phyloP scores from a whole-genome alignment of 805 yeast genomes.

The Ogataea neopini region DNA sequence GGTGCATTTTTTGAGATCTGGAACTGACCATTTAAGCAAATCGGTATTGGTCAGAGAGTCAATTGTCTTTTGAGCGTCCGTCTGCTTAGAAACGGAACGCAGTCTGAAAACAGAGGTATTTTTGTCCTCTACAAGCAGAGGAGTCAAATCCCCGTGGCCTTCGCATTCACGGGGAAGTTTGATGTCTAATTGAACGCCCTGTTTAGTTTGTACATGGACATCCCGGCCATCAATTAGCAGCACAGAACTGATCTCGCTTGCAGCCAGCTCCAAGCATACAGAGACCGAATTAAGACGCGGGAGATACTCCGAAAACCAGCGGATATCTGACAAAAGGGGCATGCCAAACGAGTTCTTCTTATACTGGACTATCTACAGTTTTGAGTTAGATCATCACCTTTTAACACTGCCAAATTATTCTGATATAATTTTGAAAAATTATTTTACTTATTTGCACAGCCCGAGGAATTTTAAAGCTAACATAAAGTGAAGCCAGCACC shows the following conservation, averaged over 20 bases:
- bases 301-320: conserved; percentile 16
- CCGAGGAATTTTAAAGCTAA: neutral
- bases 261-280: conserved; percentile 15
- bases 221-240: neutral
- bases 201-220: conserved; percentile 2
- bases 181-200: conserved; percentile 8
- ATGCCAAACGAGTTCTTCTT: no score
- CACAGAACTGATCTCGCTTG: neutral
- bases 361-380: no score
- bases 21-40: conserved; percentile 28
- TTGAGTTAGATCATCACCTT: no score
- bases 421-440: neutral
- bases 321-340: neutral
- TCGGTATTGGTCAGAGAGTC: conserved; percentile 24
- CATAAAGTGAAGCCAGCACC: no score
- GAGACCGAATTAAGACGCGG: conserved; percentile 27
- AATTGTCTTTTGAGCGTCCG: conserved; percentile 5
- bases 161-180: conserved; percentile 10
- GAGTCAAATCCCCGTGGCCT: conserved; percentile 4
- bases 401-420: neutral
- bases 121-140: conserved; percentile 7
- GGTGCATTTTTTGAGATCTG: conserved; percentile 11
- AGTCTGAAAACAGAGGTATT: neutral
- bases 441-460: conserved; percentile 1
- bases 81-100: neutral